Percentiles rank a stretch among this genome's conserved stretches.
phyloP scores from a whole-genome alignment of 176 grass and related monocot genomes.

The Oryza australiensis region DNA sequence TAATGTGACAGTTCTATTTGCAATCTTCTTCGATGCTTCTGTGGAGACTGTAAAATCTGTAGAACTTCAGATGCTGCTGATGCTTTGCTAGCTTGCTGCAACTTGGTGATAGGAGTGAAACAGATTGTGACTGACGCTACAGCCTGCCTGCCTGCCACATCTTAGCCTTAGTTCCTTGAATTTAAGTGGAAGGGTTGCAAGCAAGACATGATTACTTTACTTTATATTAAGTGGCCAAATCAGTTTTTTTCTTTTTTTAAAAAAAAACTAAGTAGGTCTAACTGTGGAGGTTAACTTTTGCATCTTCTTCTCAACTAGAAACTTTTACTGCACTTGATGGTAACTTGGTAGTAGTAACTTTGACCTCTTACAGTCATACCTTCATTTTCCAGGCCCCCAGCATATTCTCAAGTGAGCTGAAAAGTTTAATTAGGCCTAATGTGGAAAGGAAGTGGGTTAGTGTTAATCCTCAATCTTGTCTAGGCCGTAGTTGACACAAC shows the following conservation, averaged over 20 bases:
- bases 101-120: not conserved
- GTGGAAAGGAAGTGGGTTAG: not conserved
- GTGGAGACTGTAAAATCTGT: not conserved
- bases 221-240: not conserved
- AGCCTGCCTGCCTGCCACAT: not conserved
- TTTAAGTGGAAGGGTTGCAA: not conserved
- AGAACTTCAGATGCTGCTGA: conserved; percentile 10
- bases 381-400: not conserved
- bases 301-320: not conserved
- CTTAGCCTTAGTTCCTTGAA: not conserved
- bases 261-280: too few relatives aligned
- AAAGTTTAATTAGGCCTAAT: conserved; percentile 5
- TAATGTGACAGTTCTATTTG: not conserved
- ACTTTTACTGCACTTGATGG: not conserved
- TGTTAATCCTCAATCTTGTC: not conserved
- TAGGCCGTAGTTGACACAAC: not conserved
- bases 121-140: not conserved
- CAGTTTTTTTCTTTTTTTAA: too few relatives aligned
- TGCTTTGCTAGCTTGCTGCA: not conserved
- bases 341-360: not conserved
- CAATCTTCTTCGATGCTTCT: not conserved
- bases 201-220: not conserved
- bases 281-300: not conserved
- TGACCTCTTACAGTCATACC: not conserved
- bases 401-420: not conserved